These are phyloP conservation scores for Aspergillus luchuensis DNA, from an alignment of 2,329 filamentous ascomycete species.

Conservation along the genomic window DNA sequence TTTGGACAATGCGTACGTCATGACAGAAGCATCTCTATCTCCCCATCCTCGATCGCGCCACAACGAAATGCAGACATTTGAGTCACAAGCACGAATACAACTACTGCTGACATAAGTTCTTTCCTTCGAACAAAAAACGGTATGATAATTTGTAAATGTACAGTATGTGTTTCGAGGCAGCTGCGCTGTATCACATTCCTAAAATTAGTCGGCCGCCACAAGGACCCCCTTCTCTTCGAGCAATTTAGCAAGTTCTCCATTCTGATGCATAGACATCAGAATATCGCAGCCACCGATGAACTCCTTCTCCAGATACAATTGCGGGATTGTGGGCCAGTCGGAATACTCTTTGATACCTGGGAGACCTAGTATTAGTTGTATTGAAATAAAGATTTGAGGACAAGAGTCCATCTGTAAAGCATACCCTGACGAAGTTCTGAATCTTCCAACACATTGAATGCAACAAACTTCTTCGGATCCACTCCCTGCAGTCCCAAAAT, in stretches of 20 bases:
- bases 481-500: conserved; percentile 93
- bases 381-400: background rate
- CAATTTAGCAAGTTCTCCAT: conserved; percentile 86
- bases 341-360: conserved; percentile 98
- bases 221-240: conserved; percentile 92
- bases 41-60: no score
- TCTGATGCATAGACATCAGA: conserved; percentile 94
- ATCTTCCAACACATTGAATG: conserved; percentile 96
- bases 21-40: no score
- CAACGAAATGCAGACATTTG: no score
- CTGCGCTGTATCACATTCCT: background rate
- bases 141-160: background rate
- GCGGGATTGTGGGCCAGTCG: conserved; percentile 98
- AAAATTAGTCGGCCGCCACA: conserved; percentile 57
- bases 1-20: no score
- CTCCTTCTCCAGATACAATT: conserved; percentile 92
- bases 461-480: conserved; percentile 93
- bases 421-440: conserved; percentile 77
- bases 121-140: background rate
- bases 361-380: conserved; percentile 11
- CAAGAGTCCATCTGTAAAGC: conserved; percentile 22
- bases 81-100: background rate
- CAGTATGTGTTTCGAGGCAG: background rate
- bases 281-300: conserved; percentile 99
- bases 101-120: background rate